phyloP scores from a whole-genome alignment of 352 stramenopile genomes.

The Thalassiosira delicatula region DNA sequence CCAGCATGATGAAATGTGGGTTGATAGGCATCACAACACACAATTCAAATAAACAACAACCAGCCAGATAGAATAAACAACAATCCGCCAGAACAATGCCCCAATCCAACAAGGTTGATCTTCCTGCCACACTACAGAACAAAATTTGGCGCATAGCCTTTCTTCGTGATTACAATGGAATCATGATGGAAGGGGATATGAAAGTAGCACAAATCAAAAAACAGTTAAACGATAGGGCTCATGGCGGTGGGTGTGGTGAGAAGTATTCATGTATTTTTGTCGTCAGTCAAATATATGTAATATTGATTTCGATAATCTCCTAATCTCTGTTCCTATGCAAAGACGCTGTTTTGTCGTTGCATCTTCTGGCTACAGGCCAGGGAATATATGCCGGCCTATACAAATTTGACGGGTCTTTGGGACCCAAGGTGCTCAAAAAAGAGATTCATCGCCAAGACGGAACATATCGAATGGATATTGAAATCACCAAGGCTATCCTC shows the following conservation, averaged over 20 bases:
- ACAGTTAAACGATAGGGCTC: not conserved
- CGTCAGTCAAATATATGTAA: not conserved
- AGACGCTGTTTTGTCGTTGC: conserved; percentile 10
- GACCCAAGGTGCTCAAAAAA: conserved; percentile 5
- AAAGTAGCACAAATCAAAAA: not conserved
- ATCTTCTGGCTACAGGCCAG: conserved; percentile 9
- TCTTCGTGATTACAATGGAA: too few species aligned
- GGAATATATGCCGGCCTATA: conserved; percentile 13
- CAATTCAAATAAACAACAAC: too few species aligned
- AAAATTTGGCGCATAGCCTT: too few species aligned
- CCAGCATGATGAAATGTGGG: too few species aligned
- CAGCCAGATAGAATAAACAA: too few species aligned
- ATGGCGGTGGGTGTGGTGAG: not conserved
- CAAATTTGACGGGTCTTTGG: conserved; percentile 5
- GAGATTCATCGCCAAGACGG: not conserved
- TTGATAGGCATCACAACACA: too few species aligned
- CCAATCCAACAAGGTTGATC: too few species aligned
- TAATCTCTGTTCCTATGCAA: not conserved
- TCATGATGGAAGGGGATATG: not conserved
- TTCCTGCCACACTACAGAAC: too few species aligned
- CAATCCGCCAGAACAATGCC: too few species aligned
- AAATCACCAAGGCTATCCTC: not conserved
- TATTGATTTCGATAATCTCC: too few species aligned
- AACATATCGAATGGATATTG: not conserved
- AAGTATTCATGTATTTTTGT: not conserved